Base-by-base conservation (phyloP, 371 early-diverging fungal genomes). In the Coemansia sp. region DNA sequence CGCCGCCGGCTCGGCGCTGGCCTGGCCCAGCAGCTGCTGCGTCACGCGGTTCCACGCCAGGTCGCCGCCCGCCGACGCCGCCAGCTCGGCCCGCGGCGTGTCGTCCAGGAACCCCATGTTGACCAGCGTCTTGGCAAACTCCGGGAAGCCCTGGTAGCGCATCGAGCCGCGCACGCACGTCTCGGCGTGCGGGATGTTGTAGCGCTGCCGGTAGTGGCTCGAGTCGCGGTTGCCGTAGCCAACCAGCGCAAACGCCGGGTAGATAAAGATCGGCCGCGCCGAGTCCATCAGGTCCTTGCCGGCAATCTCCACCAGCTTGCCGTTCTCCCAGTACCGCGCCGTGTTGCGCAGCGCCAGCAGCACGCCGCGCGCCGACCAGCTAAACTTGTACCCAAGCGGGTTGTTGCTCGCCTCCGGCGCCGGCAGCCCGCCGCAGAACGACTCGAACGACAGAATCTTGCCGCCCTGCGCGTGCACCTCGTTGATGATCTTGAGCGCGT, bases 341-440 rank as follows among this genome's bases (percentile, higher is more conserved):
- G 84, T 84, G 81, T 97, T 99, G 79, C 91, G 85, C 58, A 93
- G 87, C 14, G 99, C 99, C 53, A 97, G 83, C 58, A 99, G 81
- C 32, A 98, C 99, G 58, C 98, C 94, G 64, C 92, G 90, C 7
- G 97, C 92, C 34, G 92, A 92, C 99, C 99, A 99, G 69, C 91
- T 90, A 83, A 99, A 99, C 81, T 99, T 99, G 88, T 99, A 99
- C 36, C 98, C 98, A 39, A 99, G 87, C 52, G 99, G 98, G 77
- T 97, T 98, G 86, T 93, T 89, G 56, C 93, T 92, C 58, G 86
- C 89, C 79, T 99, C 99, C 14, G 99, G 99, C 33, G 98, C 99
- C 12, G 99, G 99, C 58, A 99, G 86, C 48, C 99, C 99, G 66
- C 99, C 98, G 81, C 99, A 98, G 91, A 93, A 98, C 7, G 95